These are phyloP conservation scores for Marasmius tenuissimus DNA, from an alignment of 1,284 basidiomycete genomes.

Conservation along the genomic window DNA sequence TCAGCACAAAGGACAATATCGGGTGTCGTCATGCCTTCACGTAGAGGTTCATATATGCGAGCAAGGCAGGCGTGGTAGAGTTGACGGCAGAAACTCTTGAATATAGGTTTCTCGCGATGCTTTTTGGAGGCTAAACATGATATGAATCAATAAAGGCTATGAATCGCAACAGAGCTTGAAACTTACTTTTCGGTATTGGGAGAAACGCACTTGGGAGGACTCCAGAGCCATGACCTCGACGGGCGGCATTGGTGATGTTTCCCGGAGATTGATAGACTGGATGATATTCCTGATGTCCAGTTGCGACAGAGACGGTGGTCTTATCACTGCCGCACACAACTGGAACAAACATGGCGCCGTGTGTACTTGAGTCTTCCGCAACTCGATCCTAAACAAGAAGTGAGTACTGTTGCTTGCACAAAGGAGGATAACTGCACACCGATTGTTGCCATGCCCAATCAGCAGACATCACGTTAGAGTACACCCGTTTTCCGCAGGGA, in stretches of 20 bases:
- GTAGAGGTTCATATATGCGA: constrained; percentile 7
- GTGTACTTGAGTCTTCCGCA: constrained; percentile 15
- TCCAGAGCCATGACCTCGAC: constrained; percentile 18
- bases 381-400: constrained; percentile 20
- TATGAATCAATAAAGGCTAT: background rate
- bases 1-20: constrained; percentile 12
- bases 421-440: background rate
- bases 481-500: constrained; percentile 16
- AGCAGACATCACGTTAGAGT: constrained; percentile 26
- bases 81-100: constrained; percentile 2
- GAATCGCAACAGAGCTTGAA: background rate
- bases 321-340: constrained; percentile 35
- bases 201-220: constrained; percentile 23
- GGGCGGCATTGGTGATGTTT: constrained; percentile 21
- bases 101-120: constrained; percentile 9
- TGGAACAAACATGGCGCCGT: constrained; percentile 29
- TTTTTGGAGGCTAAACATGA: constrained; percentile 15
- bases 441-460: constrained; percentile 24
- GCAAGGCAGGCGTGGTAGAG: constrained; percentile 14
- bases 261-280: constrained; percentile 28
- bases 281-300: constrained; percentile 31
- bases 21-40: constrained; percentile 10
- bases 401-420: background rate
- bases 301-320: constrained; percentile 33
- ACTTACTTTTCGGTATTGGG: constrained; percentile 26